A percentile compares a stretch with the other conserved stretches of the same genome.
phyloP scores from a whole-genome alignment of 2,329 filamentous ascomycete genomes.

The Phyllosticta citribraziliensis region DNA sequence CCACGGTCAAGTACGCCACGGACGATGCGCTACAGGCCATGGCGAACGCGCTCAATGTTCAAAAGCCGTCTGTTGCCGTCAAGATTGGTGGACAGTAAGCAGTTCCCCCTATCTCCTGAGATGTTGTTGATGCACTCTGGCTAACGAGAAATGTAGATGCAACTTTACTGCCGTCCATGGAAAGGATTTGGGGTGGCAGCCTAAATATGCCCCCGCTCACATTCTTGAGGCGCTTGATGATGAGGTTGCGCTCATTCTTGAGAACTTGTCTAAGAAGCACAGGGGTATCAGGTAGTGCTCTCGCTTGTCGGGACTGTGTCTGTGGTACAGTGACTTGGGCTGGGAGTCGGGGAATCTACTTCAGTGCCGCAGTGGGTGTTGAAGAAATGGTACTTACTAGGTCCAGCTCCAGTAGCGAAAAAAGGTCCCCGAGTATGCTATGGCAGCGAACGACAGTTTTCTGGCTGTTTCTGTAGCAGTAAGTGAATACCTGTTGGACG shows the following conservation, averaged over 20 bases:
- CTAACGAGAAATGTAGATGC: slow-evolving; percentile 25
- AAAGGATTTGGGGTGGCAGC: slow-evolving; percentile 37
- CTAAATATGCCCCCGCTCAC: slow-evolving; percentile 34
- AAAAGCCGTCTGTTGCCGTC: slow-evolving; percentile 29
- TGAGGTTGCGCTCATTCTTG: slow-evolving; percentile 38
- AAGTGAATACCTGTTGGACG: too few species aligned
- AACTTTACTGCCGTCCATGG: slow-evolving; percentile 35
- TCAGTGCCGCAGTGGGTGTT: too few species aligned
- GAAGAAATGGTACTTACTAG: too few species aligned
- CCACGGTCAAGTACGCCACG: slow-evolving; percentile 27
- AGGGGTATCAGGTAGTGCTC: too few species aligned
- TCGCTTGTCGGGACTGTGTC: too few species aligned
- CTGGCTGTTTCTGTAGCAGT: too few species aligned
- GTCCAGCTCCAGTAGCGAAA: too few species aligned
- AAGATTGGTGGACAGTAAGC: slow-evolving; percentile 37
- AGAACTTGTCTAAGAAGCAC: neutral
- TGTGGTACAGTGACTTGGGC: too few species aligned
- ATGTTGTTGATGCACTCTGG: neutral
- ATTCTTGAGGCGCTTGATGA: slow-evolving; percentile 37
- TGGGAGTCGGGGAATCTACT: too few species aligned
- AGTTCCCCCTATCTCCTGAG: neutral
- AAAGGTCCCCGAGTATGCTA: too few species aligned
- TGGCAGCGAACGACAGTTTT: too few species aligned
- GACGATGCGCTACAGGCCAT: slow-evolving; percentile 31
- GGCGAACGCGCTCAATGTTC: slow-evolving; percentile 29